These are phyloP conservation scores for Aspergillus latus DNA, from an alignment of 2,329 filamentous ascomycete species.

Conservation along the genomic window DNA sequence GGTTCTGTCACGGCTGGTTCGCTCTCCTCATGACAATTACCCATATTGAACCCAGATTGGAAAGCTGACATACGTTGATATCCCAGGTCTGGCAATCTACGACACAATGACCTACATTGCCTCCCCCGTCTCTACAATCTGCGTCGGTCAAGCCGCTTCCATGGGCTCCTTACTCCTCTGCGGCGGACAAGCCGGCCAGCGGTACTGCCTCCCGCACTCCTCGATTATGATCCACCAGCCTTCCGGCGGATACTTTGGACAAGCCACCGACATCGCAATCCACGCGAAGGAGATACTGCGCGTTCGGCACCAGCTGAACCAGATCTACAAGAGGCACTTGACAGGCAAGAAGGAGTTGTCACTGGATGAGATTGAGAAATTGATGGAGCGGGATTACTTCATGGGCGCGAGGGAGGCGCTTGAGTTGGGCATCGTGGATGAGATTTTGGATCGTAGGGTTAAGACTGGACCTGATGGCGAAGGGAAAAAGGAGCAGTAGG, in stretches of 20 bases:
- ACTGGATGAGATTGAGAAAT: slow-evolving; percentile 79
- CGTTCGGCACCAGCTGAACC: slow-evolving; percentile 79
- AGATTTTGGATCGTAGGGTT: slow-evolving; percentile 64
- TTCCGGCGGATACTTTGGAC: slow-evolving; percentile 68
- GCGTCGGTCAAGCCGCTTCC: slow-evolving; percentile 87
- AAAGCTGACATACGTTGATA: not conserved
- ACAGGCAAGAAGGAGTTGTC: slow-evolving; percentile 67
- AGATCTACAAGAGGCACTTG: slow-evolving; percentile 84
- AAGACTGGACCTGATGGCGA: slow-evolving; percentile 24
- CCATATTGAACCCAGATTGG: not conserved
- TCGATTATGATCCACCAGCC: slow-evolving; percentile 98
- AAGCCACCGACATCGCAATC: slow-evolving; percentile 82
- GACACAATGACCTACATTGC: slow-evolving; percentile 98
- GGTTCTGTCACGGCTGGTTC: slow-evolving; percentile 81
- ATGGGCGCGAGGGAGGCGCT: slow-evolving; percentile 84
- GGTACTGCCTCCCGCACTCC: slow-evolving; percentile 88
- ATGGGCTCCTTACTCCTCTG: slow-evolving; percentile 91
- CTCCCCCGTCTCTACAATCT: slow-evolving; percentile 90
- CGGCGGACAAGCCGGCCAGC: slow-evolving; percentile 79
- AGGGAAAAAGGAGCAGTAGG: slow-evolving; percentile 19
- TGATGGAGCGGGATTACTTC: slow-evolving; percentile 98
- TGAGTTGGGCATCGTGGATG: slow-evolving; percentile 87
- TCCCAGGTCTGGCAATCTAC: slow-evolving; percentile 72
- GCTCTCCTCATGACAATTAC: slow-evolving; percentile 6
- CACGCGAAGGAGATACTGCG: slow-evolving; percentile 96